phyloP scores from a whole-genome alignment of 2,329 filamentous ascomycete genomes.

The Sporothrix curviconia region DNA sequence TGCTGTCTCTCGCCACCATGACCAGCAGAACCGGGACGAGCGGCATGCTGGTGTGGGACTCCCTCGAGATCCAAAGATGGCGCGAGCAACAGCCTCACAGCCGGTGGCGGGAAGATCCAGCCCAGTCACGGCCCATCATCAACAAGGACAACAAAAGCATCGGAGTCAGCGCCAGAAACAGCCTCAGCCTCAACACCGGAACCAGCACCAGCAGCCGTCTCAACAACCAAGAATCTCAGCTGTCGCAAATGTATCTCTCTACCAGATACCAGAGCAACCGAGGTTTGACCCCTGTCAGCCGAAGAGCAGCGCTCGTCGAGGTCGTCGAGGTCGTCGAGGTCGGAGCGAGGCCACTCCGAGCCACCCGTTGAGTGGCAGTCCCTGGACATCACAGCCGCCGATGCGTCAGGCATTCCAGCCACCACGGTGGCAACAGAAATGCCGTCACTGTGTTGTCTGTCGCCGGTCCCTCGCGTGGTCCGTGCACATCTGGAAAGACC shows the following conservation, averaged over 20 bases:
- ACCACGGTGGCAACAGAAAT: background rate
- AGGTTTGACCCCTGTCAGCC: conserved; percentile 3
- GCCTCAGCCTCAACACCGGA: background rate
- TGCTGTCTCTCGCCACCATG: background rate
- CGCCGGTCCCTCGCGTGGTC: background rate
- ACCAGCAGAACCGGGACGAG: conserved; percentile 9
- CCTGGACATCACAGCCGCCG: conserved; percentile 33
- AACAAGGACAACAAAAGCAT: background rate
- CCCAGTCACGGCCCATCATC: background rate
- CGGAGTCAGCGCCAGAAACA: conserved; percentile 9
- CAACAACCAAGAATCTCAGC: conserved; percentile 1
- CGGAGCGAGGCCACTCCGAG: conserved; percentile 42
- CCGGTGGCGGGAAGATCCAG: conserved; percentile 2
- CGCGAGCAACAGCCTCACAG: conserved; percentile 11
- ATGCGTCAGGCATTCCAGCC: conserved; percentile 2
- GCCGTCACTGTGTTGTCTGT: background rate
- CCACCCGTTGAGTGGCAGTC: conserved; percentile 42
- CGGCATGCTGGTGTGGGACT: conserved; percentile 15
- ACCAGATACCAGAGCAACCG: background rate
- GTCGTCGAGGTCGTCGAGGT: conserved; percentile 23
- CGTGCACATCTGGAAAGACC: conserved; percentile 32
- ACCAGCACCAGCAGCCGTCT: background rate
- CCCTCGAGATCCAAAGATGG: conserved; percentile 17
- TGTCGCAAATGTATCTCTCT: background rate
- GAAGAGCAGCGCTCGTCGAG: conserved; percentile 20